phyloP scores from a whole-genome alignment of 2,329 filamentous ascomycete genomes.

The Clarireedia paspali region DNA sequence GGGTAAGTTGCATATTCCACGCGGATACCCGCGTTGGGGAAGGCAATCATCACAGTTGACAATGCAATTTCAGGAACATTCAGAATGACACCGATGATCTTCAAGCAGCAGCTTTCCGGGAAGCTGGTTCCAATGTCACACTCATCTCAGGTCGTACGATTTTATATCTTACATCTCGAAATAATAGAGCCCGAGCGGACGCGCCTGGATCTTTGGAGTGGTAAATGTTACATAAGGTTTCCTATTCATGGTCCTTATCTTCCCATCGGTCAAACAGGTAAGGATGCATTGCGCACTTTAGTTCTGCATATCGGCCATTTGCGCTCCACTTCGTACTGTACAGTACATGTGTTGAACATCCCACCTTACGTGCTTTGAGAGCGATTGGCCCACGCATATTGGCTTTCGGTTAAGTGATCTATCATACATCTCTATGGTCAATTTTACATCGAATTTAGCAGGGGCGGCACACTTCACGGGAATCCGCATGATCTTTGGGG shows the following conservation, averaged over 20 bases:
- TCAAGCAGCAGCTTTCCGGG: constrained; percentile 11
- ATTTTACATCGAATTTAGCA: background rate
- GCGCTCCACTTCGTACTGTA: too few relatives aligned
- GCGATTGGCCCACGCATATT: background rate
- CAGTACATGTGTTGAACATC: background rate
- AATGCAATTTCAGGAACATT: background rate
- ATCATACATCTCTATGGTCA: background rate
- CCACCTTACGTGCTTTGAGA: background rate
- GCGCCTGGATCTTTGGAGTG: background rate
- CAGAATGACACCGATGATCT: background rate
- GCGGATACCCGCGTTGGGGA: constrained; percentile 5
- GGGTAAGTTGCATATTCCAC: constrained; percentile 7
- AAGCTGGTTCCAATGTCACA: constrained; percentile 3
- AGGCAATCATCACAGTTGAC: background rate
- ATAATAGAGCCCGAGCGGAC: background rate
- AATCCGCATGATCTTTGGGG: constrained; percentile 3
- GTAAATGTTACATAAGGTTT: background rate
- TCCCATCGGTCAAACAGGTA: background rate
- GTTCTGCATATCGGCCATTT: too few relatives aligned
- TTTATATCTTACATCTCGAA: background rate
- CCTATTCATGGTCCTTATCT: background rate
- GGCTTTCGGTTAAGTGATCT: background rate
- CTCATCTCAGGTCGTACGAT: background rate
- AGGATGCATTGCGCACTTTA: background rate
- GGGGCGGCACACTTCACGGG: constrained; percentile 5